phyloP scores from a whole-genome alignment of 805 yeast species.

The Wilhelminamyces savonicus region DNA sequence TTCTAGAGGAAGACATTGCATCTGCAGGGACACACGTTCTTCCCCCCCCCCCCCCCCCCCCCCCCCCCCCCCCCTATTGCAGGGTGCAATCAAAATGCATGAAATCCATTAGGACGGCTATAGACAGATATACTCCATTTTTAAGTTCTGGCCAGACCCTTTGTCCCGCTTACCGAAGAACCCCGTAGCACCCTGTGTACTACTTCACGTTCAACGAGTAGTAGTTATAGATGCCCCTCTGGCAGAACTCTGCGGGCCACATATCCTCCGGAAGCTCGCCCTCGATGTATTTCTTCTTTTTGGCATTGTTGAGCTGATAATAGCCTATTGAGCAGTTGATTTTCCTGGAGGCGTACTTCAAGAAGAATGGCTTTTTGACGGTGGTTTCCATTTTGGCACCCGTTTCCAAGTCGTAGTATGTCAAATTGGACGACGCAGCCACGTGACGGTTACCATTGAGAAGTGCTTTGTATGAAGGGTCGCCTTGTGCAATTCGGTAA shows the following conservation, averaged over 20 bases:
- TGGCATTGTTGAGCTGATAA: slow-evolving; percentile 30
- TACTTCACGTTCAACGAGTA: slow-evolving; percentile 47
- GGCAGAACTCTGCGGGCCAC: slow-evolving; percentile 49
- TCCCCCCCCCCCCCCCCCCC: no score
- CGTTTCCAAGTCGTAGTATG: slow-evolving; percentile 56
- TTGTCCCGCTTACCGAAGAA: no score
- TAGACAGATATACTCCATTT: no score
- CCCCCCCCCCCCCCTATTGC: no score
- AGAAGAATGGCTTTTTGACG: slow-evolving; percentile 40
- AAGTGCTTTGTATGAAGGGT: slow-evolving; percentile 26
- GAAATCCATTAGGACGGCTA: no score
- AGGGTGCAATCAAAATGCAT: no score
- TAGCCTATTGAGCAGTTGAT: slow-evolving; percentile 51
- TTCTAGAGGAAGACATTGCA: no score
- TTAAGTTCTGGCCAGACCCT: no score
- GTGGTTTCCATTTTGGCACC: slow-evolving; percentile 53
- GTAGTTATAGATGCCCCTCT: slow-evolving; percentile 52
- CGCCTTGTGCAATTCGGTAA: slow-evolving; percentile 36
- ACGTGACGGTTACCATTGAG: slow-evolving; percentile 7
- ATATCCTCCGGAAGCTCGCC: slow-evolving; percentile 28
- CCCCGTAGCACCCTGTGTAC: no score
- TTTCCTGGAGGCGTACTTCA: slow-evolving; percentile 48
- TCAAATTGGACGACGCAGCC: slow-evolving; percentile 27
- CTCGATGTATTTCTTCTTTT: slow-evolving; percentile 23
- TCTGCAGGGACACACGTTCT: no score